These are phyloP conservation scores for Candida nemodendra DNA, from an alignment of 805 yeast species.

Conservation along the genomic window DNA sequence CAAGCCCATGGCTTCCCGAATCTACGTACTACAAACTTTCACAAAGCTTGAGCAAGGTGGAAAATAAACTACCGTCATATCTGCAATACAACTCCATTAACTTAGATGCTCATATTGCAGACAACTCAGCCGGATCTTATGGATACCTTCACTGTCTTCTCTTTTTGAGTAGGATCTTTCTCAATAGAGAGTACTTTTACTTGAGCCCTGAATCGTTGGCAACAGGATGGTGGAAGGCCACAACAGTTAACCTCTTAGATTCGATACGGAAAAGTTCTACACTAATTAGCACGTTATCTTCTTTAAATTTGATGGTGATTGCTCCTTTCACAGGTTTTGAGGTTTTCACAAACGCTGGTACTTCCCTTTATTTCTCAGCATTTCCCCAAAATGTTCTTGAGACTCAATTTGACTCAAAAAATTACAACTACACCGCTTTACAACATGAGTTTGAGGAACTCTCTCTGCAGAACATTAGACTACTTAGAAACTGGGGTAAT, in stretches of 20 bases:
- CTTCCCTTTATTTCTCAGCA: conserved; percentile 32
- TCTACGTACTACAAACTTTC: conserved; percentile 31
- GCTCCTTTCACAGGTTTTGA: conserved; percentile 41
- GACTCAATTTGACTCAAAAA: conserved; percentile 18
- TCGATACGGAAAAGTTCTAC: conserved; percentile 27
- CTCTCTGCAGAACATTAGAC: conserved; percentile 23
- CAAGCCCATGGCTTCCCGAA: conserved; percentile 31
- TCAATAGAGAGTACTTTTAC: conserved; percentile 37
- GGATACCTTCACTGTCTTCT: conserved; percentile 37
- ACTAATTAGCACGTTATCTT: conserved; percentile 24
- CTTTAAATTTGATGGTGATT: conserved; percentile 30
- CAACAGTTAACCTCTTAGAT: conserved; percentile 23
- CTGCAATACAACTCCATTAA: conserved; percentile 28
- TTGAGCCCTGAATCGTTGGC: conserved; percentile 33
- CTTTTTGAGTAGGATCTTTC: conserved; percentile 34
- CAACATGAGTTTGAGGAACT: conserved; percentile 20
- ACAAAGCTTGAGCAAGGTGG: conserved; percentile 25
- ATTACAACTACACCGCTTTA: conserved; percentile 2
- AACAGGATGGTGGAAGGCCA: conserved; percentile 30
- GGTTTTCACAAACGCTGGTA: conserved; percentile 36
- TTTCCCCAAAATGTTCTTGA: conserved; percentile 29
- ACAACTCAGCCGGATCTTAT: conserved; percentile 32
- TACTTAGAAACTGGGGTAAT: conserved; percentile 28
- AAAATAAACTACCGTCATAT: conserved; percentile 27
- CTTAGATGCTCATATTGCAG: conserved; percentile 18